These are phyloP conservation scores for Cymbopogon flexuosus DNA, from an alignment of 202 grass and related monocot species.

Conservation along the genomic window DNA sequence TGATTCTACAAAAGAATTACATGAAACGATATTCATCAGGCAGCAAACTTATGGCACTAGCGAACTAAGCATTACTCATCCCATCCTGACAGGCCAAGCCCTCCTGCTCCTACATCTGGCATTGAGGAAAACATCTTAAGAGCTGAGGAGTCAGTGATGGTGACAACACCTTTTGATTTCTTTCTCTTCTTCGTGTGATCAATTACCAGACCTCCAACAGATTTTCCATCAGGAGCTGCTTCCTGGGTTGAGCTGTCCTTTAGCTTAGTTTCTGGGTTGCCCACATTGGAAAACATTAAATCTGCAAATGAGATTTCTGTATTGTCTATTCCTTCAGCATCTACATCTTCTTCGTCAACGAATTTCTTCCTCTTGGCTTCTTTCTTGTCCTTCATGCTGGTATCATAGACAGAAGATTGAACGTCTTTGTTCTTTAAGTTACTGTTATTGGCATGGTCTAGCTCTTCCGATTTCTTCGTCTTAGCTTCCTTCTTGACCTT, in stretches of 20 bases:
- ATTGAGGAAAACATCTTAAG: constrained; percentile 45
- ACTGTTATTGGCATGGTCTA: constrained; percentile 21
- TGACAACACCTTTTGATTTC: constrained; percentile 23
- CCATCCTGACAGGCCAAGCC: constrained; percentile 59
- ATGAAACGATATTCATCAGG: neutral
- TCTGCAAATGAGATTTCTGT: constrained; percentile 54
- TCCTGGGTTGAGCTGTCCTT: constrained; percentile 28
- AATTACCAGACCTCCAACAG: constrained; percentile 44
- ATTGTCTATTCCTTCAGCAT: constrained; percentile 55
- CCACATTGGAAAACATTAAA: constrained; percentile 42
- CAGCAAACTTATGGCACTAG: neutral
- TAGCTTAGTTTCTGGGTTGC: constrained; percentile 9
- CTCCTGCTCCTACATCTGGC: constrained; percentile 54
- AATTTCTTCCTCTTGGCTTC: constrained; percentile 46
- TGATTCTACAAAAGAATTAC: neutral
- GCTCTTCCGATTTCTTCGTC: constrained; percentile 6
- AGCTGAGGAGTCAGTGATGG: constrained; percentile 31
- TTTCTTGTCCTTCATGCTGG: constrained; percentile 29
- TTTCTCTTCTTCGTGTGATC: constrained; percentile 78
- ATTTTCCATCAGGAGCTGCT: constrained; percentile 33
- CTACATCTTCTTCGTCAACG: constrained; percentile 32
- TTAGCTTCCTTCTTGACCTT: constrained; percentile 23
- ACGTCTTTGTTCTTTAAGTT: constrained; percentile 39
- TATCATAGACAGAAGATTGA: constrained; percentile 10
- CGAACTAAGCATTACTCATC: constrained; percentile 14